These are phyloP conservation scores for Angomonas deanei DNA, from an alignment of 208 protist genomes.

Conservation along the genomic window DNA sequence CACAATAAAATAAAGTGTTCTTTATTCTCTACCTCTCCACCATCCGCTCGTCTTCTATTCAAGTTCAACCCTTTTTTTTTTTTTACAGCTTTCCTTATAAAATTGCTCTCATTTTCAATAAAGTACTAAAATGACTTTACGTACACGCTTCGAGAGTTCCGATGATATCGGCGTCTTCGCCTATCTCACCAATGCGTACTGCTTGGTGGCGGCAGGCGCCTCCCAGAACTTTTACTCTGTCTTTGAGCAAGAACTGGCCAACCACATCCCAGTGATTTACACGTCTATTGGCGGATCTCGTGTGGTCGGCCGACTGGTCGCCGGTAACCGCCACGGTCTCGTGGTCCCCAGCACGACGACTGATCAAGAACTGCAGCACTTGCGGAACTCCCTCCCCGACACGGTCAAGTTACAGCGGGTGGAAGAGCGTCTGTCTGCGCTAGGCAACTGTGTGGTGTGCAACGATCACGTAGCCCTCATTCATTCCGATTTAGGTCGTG, in stretches of 20 bases:
- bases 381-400: constrained; percentile 99
- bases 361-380: constrained; percentile 99
- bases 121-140: too few relatives aligned
- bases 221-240: constrained; percentile 98
- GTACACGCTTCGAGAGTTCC: constrained; percentile 98
- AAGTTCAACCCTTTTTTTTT: background rate
- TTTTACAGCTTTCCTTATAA: background rate
- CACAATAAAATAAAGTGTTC: too few relatives aligned
- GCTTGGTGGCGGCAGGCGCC: constrained; percentile 94
- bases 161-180: constrained; percentile 99
- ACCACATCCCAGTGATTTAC: constrained; percentile 98
- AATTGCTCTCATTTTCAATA: background rate
- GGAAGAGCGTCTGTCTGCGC: constrained; percentile 98
- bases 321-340: constrained; percentile 98
- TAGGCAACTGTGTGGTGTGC: constrained; percentile 99
- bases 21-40: background rate
- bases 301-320: constrained; percentile 96
- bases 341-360: constrained; percentile 98
- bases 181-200: constrained; percentile 99
- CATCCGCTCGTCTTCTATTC: background rate
- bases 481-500: constrained; percentile 98
- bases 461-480: constrained; percentile 99
- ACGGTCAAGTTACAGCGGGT: constrained; percentile 95
- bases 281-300: constrained; percentile 94
- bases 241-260: constrained; percentile 98